Conservation (phyloP, 2,329 filamentous ascomycete genomes). For the Colletotrichum sp. region DNA sequence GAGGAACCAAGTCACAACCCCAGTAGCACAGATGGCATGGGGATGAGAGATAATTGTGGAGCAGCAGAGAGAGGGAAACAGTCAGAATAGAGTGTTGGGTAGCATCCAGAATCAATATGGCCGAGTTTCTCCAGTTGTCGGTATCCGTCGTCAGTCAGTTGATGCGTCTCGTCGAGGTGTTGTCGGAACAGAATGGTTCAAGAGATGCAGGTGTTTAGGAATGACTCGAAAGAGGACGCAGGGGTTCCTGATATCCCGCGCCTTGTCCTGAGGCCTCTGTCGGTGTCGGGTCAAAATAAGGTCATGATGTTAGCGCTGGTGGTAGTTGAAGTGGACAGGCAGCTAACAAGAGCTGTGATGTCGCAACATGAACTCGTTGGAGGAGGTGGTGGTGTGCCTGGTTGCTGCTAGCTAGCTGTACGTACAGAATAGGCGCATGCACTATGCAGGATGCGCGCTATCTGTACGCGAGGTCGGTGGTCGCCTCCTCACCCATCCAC, state of each 20-base stretch:
- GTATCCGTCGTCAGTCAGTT: not conserved
- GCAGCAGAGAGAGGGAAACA: not conserved
- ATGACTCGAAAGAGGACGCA: constrained; percentile 9
- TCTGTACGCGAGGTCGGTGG: constrained; percentile 2
- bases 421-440: not conserved
- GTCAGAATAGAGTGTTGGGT: not conserved
- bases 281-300: not conserved
- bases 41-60: constrained; percentile 3
- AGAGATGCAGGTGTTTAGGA: not conserved
- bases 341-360: not conserved
- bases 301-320: not conserved
- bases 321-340: not conserved
- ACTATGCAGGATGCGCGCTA: not conserved
- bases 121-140: not conserved
- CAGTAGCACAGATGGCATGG: not conserved
- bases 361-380: not conserved
- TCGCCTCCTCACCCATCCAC: not conserved
- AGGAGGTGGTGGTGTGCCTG: not conserved
- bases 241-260: not conserved
- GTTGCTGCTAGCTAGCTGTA: not conserved
- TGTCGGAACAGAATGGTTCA: not conserved
- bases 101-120: not conserved
- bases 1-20: not conserved
- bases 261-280: not conserved
- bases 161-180: not conserved